Evolutionary conservation across 2,329 filamentous ascomycete species (phyloP), one percentile per base, ranked within the genome.

Genomic region (Neofusicoccum laricinum): DNA sequence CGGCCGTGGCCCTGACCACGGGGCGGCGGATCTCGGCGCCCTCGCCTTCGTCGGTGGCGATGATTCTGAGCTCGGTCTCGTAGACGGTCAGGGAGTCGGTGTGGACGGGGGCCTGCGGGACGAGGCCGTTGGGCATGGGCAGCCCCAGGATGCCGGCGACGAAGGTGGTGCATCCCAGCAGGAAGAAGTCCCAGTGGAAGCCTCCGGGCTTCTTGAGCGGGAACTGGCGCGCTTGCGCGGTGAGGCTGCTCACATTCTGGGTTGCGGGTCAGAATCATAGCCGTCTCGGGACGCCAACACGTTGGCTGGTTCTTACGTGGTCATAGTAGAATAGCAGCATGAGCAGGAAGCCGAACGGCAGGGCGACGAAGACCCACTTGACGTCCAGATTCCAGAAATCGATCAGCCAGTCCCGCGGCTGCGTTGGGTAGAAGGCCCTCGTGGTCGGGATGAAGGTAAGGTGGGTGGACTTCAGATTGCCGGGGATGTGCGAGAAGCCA

Each of bases 141-240:
- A 86, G 75, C 1, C 82, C 82, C 6, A 85, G 76, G 36, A 85
- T 77, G 4, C 82, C 82, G 10, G 77, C 76, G 15, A 84, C 77
- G 67, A 84, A 83, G 48, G 80, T 84, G 6, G 82, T 84, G 69
- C 78, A 82, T 3, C 83, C 83, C 1, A 85, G 78, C 0, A 86
- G 76, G 71, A 85, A 85, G 70, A 85, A 84, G 71, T 85, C 83
- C 83, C 83, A 85, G 69, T 85, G 82, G 67, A 85, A 85, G 1
- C 83, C 83, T 3, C 81, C 82, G 0, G 84, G 83, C 65, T 85
- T 85, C 67, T 79, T 81, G 34, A 85, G 75, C 1, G 83, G 83
- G 64, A 81, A 85, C 21, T 82, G 77, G 30, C 79, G 78, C 4
- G 81, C 82, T 71, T 85, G 83, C 0, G 82, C 55, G 1, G 55